phyloP scores from a whole-genome alignment of 257 asterid species.

The Scutellaria minor region DNA sequence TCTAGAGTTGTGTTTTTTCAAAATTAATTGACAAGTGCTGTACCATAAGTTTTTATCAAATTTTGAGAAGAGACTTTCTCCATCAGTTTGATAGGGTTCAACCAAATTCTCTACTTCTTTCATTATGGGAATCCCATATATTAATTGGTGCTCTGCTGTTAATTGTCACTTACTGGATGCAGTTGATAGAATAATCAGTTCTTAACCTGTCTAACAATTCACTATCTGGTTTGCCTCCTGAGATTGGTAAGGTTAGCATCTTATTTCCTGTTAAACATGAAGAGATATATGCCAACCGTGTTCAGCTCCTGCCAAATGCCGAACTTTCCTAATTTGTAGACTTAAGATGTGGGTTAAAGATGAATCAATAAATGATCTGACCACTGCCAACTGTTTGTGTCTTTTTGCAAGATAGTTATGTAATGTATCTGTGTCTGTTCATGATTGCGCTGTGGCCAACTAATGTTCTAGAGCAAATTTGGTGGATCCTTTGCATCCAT shows the following conservation, averaged over 20 bases:
- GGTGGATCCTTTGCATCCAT: slow-evolving; percentile 14
- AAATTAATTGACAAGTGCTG: slow-evolving; percentile 27
- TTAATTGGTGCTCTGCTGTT: slow-evolving; percentile 30
- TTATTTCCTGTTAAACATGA: slow-evolving; percentile 35
- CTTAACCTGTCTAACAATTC: slow-evolving; percentile 95
- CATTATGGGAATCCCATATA: slow-evolving; percentile 25
- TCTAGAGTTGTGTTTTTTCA: slow-evolving; percentile 68
- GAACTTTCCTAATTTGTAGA: slow-evolving; percentile 16
- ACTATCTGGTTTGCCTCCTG: slow-evolving; percentile 87
- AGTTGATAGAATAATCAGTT: slow-evolving; percentile 91
- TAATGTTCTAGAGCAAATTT: slow-evolving; percentile 19
- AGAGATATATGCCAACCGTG: neutral
- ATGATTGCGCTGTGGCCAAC: slow-evolving; percentile 10
- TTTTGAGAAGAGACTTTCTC: slow-evolving; percentile 17
- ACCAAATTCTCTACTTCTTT: slow-evolving; percentile 27
- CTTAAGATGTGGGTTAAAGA: neutral
- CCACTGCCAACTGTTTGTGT: slow-evolving; percentile 5
- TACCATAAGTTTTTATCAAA: slow-evolving; percentile 17
- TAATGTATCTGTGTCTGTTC: too few relatives aligned
- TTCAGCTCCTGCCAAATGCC: slow-evolving; percentile 5
- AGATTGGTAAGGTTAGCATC: slow-evolving; percentile 82
- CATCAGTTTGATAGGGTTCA: slow-evolving; percentile 15
- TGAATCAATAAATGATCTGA: slow-evolving; percentile 3
- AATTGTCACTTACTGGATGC: slow-evolving; percentile 41
- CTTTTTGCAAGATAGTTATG: neutral